Base-by-base conservation (phyloP, 2,329 filamentous ascomycete genomes). In the Tolypocladium sp. region DNA sequence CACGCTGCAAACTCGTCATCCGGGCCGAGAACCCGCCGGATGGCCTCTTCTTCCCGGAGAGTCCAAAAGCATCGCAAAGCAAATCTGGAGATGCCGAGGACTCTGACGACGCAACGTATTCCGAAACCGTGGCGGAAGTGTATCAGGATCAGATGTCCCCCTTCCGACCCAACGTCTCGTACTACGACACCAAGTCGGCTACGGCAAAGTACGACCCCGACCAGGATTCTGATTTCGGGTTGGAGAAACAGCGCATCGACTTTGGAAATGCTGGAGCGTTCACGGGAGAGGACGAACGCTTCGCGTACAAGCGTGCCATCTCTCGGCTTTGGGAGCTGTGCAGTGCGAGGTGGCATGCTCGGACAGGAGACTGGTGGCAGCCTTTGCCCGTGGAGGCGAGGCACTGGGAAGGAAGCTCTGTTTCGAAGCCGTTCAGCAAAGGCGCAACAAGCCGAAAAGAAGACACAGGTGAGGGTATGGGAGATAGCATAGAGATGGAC, bases 271-370 rank as follows among this genome's bases (percentile, higher is more conserved):
- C 86, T 0, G 76, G 79, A 13, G 84, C 82, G 0, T 89, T 93
- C 66, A 92, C 88, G 0, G 90, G 90, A 15, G 88, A 92, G 69
- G 90, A 93, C 70, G 90, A 93, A 71, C 79, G 84, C 15, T 94
- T 94, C 69, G 90, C 90, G 0, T 92, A 91, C 65, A 90, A 90
- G 71, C 80, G 90, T 30, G 90, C 90, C 2, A 79, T 84, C 51
- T 90, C 87, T 63, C 77, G 90, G n/a, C 75, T 94, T 3, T 94
- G 89, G 90, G 89, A 94, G 73, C 84, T 94, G 69, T 93, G 89
- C 70, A 84, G 88, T 22, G 78, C 77, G 42, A 77, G 81, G 61
- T 93, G 90, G 90, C 90, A 91, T 75, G 79, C 79, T 3, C 75
- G 88, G 54, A 76, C 74, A 4, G 82, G 81, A 4, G 74, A 78